Conservation (phyloP, 305 asterid species). For the Petunia hybrid region DNA sequence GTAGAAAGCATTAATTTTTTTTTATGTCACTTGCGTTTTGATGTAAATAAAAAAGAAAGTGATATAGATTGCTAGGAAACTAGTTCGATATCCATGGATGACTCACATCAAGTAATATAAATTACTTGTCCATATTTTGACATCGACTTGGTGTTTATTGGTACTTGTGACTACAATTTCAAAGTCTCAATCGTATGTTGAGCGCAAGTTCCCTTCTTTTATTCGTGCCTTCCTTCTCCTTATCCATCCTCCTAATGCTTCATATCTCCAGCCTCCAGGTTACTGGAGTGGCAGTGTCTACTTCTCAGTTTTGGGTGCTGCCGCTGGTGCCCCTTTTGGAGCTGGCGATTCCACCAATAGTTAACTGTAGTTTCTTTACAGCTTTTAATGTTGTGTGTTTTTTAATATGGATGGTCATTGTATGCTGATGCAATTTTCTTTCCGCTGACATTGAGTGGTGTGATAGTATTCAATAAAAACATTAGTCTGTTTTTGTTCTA, state of each 20-base stretch:
- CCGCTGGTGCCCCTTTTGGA: background rate
- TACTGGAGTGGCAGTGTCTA: background rate
- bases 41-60: background rate
- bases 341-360: background rate
- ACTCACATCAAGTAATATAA: background rate
- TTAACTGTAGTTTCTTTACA: background rate
- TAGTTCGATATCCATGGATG: background rate
- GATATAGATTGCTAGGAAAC: background rate
- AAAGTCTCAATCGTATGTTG: background rate
- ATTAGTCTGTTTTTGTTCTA: background rate
- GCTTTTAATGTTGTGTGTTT: background rate
- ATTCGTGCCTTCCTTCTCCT: background rate
- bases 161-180: background rate
- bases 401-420: background rate
- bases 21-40: background rate
- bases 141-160: background rate
- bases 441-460: background rate
- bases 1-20: background rate
- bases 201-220: background rate
- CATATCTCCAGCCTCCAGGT: background rate
- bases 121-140: background rate
- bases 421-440: background rate
- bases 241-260: background rate
- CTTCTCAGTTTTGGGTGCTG: background rate
- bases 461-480: background rate